Evolutionary conservation across 116 monocot genomes (phyloP).

Genomic region (Phalaenopsis hybrid): DNA sequence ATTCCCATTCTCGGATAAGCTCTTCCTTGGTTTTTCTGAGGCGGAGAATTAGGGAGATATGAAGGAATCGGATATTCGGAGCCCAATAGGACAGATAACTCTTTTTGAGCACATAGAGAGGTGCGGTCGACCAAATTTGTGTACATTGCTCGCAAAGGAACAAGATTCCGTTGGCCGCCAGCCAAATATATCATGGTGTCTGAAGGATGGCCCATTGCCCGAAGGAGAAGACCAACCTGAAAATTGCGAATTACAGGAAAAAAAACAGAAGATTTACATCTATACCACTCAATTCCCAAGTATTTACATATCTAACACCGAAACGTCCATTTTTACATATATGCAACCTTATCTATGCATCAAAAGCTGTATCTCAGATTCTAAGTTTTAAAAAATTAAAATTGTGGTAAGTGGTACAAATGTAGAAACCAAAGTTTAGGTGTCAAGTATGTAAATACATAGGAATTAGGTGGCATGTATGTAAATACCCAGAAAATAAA

Average conservation of each 20-base stretch:
- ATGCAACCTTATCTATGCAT: too few species aligned
- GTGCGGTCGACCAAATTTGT: conserved; percentile 50
- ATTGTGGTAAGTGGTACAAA: too few species aligned
- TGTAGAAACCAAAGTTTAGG: too few species aligned
- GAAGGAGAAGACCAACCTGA: conserved; percentile 51
- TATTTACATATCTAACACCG: too few species aligned
- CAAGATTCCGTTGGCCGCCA: conserved; percentile 45
- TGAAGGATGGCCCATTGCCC: conserved; percentile 45
- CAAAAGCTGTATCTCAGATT: too few species aligned
- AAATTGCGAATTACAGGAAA: neutral
- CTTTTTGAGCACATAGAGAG: conserved; percentile 31
- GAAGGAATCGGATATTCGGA: conserved; percentile 33
- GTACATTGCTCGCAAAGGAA: conserved; percentile 53
- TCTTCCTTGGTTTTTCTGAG: conserved; percentile 27
- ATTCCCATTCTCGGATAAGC: conserved; percentile 52
- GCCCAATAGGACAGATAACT: conserved; percentile 27
- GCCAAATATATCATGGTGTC: conserved; percentile 41
- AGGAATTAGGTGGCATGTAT: too few species aligned
- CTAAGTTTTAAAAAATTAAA: too few species aligned
- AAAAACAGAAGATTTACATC: neutral
- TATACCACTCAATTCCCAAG: neutral
- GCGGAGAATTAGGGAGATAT: conserved; percentile 13
- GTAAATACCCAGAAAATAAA: too few species aligned
- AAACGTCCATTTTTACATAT: too few species aligned
- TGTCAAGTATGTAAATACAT: neutral